These are phyloP conservation scores for Vigna nakashimae DNA, from an alignment of 306 rosid genomes.

Conservation along the genomic window DNA sequence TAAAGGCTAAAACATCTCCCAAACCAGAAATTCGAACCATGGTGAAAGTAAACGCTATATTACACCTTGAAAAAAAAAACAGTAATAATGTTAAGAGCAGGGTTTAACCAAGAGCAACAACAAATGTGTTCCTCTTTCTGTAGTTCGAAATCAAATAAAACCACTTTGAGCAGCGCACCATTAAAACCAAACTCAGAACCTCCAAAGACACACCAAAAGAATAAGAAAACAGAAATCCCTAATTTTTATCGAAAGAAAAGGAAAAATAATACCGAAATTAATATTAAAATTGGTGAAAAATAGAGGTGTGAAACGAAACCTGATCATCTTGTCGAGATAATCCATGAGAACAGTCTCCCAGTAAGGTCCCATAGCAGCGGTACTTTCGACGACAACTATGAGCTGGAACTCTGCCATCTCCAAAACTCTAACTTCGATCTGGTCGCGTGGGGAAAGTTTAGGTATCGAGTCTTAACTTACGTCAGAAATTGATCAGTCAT, in stretches of 20 bases:
- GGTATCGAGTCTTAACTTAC: no score
- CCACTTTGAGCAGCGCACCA: background rate
- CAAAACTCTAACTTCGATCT: background rate
- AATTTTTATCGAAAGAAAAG: background rate
- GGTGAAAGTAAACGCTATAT: background rate
- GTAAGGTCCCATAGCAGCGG: slow-evolving; percentile 85
- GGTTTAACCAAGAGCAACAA: background rate
- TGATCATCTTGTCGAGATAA: slow-evolving; percentile 78
- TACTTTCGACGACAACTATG: slow-evolving; percentile 78
- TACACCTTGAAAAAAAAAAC: background rate
- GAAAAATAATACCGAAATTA: background rate
- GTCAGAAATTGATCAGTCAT: background rate
- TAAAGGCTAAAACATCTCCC: background rate
- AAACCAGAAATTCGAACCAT: background rate
- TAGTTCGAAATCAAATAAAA: background rate
- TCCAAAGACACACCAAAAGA: background rate
- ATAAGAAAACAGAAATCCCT: background rate
- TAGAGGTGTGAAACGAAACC: slow-evolving; percentile 45
- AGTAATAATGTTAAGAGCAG: background rate
- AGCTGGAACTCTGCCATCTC: slow-evolving; percentile 79
- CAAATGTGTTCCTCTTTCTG: no score
- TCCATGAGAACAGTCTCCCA: slow-evolving; percentile 66
- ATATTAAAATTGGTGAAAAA: background rate
- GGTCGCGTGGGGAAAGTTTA: background rate
- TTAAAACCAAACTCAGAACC: background rate